Percentiles rank a stretch among this genome's conserved stretches.
Evolutionary conservation across 306 rosid species (phyloP).

Genomic region (Chamaecrista fasciculata): DNA sequence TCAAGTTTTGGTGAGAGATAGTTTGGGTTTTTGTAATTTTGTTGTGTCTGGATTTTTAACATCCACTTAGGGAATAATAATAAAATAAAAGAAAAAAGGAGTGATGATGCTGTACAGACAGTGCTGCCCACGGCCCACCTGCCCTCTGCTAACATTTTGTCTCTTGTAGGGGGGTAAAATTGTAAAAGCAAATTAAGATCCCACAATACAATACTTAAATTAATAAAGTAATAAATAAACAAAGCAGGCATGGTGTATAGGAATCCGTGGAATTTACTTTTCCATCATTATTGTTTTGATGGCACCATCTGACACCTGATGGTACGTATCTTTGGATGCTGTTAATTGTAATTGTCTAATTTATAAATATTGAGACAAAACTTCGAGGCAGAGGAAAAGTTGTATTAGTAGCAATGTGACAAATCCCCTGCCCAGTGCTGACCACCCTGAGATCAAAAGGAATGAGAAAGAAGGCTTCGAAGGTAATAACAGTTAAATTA

Average conservation of each 20-base stretch:
- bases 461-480: not conserved
- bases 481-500: not conserved
- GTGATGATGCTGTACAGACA: too few species aligned
- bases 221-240: not conserved
- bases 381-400: not conserved
- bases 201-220: not conserved
- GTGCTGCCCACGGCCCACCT: too few species aligned
- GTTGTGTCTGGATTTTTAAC: too few species aligned
- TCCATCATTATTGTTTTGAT: not conserved
- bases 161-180: not conserved
- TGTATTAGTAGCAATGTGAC: not conserved
- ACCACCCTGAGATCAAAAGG: not conserved
- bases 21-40: too few species aligned
- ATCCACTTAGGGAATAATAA: too few species aligned
- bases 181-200: not conserved
- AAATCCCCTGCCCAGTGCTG: too few species aligned
- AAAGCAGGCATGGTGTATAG: not conserved
- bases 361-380: not conserved
- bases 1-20: too few species aligned
- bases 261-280: constrained; percentile 1
- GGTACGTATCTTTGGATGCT: not conserved
- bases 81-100: too few species aligned
- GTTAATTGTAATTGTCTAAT: not conserved
- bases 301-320: not conserved
- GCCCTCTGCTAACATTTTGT: not conserved